Percentiles rank a stretch among this genome's conserved stretches.
These are phyloP conservation scores for Diplodia mutila DNA, from an alignment of 2,329 filamentous ascomycete species.

Conservation along the genomic window DNA sequence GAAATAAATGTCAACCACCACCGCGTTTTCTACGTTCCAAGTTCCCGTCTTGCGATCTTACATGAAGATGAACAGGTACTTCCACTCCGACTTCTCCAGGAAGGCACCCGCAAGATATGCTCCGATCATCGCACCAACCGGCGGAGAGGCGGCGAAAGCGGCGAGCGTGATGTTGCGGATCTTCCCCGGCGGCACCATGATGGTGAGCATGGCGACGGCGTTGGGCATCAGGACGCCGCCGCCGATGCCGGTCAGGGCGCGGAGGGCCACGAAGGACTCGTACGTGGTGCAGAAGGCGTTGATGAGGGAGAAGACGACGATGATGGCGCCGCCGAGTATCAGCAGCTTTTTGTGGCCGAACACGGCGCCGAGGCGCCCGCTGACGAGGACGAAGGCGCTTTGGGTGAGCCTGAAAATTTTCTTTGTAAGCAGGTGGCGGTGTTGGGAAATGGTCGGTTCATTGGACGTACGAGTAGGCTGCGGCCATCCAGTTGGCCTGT, in stretches of 20 bases:
- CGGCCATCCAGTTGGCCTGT: conserved; percentile 2
- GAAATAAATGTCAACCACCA: neutral
- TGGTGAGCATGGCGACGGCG: conserved; percentile 55
- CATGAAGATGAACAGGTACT: neutral
- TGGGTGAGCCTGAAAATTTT: conserved; percentile 47
- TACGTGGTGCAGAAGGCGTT: conserved; percentile 53
- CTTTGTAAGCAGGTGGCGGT: neutral
- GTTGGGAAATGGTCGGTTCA: neutral
- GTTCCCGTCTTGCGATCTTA: too few species aligned
- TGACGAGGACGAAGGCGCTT: conserved; percentile 62
- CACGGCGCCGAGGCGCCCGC: conserved; percentile 60
- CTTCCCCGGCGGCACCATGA: conserved; percentile 53
- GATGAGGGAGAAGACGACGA: conserved; percentile 61
- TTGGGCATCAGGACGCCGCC: conserved; percentile 59
- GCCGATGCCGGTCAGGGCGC: conserved; percentile 56
- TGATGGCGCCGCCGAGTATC: conserved; percentile 51
- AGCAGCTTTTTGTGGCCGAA: conserved; percentile 63
- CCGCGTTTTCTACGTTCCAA: too few species aligned
- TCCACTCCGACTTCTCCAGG: neutral
- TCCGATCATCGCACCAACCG: conserved; percentile 52
- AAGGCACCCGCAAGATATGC: conserved; percentile 48
- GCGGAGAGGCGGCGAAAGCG: conserved; percentile 54
- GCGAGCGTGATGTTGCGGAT: conserved; percentile 52
- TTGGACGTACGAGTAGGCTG: neutral
- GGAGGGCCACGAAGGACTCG: conserved; percentile 48